Evolutionary conservation across 176 grass and related monocot species (phyloP), one percentile per base, ranked within the genome.

Genomic region (Neostapfia colusana): DNA sequence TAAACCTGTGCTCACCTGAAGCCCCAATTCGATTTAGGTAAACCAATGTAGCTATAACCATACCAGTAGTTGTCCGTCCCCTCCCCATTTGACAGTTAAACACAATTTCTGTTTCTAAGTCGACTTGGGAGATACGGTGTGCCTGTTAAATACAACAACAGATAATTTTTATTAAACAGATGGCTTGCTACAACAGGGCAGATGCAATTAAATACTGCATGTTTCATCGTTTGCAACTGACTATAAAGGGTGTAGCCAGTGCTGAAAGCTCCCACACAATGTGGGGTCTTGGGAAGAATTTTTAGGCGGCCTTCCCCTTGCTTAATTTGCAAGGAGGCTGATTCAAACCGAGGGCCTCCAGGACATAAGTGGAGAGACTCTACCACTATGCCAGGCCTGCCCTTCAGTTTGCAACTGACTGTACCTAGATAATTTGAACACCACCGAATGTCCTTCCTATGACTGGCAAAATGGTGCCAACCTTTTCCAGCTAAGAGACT

Each of bases 1-100:
- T 78, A 58, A 70, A 72, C 12, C n/a, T 43, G 54, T 75, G 60
- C 65, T 90, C 64, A 95, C 95, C 95, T 86, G 95, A 94, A 65
- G 72, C 76, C 27, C 95, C 95, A 79, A 94, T 90, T 26, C 91
- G 95, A 27, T 98, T 98, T 71, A 98, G 87, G 67, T 98, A 98
- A 78, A 98, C 87, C 85, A 98, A 84, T 27, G 89, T 98, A 77
- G 95, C 92, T 89, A 98, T 98, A 70, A 98, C 91, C 95, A 98
- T 98, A 63, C 95, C 95, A 78, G 95, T 98, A 66, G 95, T 98
- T 77, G 95, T 98, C 57, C 95, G 67, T 57, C 95, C 95, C 79
- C 95, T 86, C 39, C 95, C 95, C 95, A 98, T 98, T 90, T 98
- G 95, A 67, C 95, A 98, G 78, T 98, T 98, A 87, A 98, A 98